Conservation (phyloP, 768 basidiomycete genomes). For the Astraeus odoratus region DNA sequence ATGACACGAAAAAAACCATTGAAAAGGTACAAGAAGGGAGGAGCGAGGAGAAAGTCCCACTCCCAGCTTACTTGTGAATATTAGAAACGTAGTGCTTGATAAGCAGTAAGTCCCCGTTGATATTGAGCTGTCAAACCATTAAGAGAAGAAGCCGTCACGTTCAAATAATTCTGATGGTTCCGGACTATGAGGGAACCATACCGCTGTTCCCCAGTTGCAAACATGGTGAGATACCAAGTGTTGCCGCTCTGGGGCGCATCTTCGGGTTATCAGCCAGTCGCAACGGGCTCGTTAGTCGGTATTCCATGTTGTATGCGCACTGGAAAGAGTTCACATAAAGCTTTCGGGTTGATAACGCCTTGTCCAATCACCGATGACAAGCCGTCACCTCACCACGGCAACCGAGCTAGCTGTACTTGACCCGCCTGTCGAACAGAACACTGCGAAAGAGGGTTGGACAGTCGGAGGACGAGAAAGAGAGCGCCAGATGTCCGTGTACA, state of each 20-base stretch:
- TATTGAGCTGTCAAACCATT: conserved; percentile 48
- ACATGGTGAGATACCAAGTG: conserved; percentile 70
- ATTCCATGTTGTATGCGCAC: conserved; percentile 56
- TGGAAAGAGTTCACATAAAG: conserved; percentile 72
- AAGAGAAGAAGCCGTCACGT: conserved; percentile 55
- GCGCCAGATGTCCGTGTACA: too few species aligned
- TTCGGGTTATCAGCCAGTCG: conserved; percentile 72
- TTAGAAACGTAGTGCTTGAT: conserved; percentile 40
- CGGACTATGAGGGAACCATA: conserved; percentile 67
- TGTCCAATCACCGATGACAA: conserved; percentile 82
- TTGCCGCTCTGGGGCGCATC: conserved; percentile 69
- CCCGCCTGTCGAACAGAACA: too few species aligned
- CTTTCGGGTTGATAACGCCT: conserved; percentile 63
- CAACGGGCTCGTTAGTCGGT: conserved; percentile 46
- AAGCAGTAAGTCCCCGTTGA: conserved; percentile 47
- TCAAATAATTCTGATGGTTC: conserved; percentile 43
- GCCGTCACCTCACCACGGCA: conserved; percentile 67
- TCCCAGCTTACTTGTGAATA: conserved; percentile 41
- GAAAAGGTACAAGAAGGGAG: too few species aligned
- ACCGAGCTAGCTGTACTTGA: too few species aligned
- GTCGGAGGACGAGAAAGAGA: too few species aligned
- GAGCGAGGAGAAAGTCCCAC: too few species aligned
- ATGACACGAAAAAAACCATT: too few species aligned
- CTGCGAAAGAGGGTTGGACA: too few species aligned
- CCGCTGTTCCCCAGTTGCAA: conserved; percentile 72